Percentiles rank a stretch among this genome's conserved stretches.
Conservation (phyloP, 116 monocot genomes). For the Trichopus zeylanicus region DNA sequence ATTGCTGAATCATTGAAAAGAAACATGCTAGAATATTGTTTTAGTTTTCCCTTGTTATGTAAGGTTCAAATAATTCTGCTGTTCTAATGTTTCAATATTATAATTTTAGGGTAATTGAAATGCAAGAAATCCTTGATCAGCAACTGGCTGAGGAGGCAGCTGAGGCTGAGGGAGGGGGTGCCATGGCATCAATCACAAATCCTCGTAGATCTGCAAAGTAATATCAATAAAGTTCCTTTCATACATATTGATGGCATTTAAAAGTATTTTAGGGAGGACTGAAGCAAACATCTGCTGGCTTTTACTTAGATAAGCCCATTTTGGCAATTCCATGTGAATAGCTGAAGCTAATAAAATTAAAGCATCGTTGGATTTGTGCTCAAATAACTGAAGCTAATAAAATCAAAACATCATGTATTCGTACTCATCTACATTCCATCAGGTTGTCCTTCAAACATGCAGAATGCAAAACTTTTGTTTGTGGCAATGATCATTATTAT, state of each 20-base stretch:
- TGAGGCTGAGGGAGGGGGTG: slow-evolving; percentile 91
- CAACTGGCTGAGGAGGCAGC: slow-evolving; percentile 98
- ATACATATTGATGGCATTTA: not conserved
- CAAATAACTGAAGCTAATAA: not conserved
- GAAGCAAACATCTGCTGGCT: not conserved
- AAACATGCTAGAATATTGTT: not conserved
- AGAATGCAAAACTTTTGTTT: too few relatives aligned
- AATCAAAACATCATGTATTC: too few relatives aligned
- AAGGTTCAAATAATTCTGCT: not conserved
- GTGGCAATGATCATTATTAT: too few relatives aligned
- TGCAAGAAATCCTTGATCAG: slow-evolving; percentile 99
- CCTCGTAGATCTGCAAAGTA: slow-evolving; percentile 86
- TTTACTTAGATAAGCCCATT: not conserved
- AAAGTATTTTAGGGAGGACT: not conserved
- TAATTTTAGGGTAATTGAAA: slow-evolving; percentile 78
- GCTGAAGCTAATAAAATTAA: not conserved
- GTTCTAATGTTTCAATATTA: not conserved
- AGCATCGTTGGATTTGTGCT: too few relatives aligned
- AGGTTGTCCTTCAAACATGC: too few relatives aligned
- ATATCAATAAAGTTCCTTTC: not conserved
- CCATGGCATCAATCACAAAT: slow-evolving; percentile 81
- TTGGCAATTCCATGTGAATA: not conserved
- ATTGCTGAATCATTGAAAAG: too few relatives aligned
- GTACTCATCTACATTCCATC: too few relatives aligned
- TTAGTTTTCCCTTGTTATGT: slow-evolving; percentile 1